Evolutionary conservation across 306 rosid species (phyloP), one percentile per base, ranked within the genome.

Genomic region (Lathyrus aphaca): DNA sequence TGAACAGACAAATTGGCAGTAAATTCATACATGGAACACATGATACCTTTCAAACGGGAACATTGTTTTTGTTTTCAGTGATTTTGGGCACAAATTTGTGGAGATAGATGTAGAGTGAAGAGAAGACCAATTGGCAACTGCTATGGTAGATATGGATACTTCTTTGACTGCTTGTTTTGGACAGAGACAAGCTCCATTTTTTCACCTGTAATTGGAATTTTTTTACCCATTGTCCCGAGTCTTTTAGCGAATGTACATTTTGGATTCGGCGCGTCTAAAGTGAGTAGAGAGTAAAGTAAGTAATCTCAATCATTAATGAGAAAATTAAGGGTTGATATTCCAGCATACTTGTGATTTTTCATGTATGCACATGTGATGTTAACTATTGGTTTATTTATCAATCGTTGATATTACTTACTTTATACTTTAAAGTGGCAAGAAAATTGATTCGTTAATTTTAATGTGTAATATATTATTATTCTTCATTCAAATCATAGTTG

Each of bases 231-330:
- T 58, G 57, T 68, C 76, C 61, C 46, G 14, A 73, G 77, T 74
- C 84, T 56, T 67, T 78, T 57, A 17, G 45, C 72, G 80, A 71
- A 67, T 85, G 93, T 86, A 88, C 72, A 86, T 83, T 86, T 86
- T 54, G 60, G 35, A 23, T 54, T 29, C 19, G 40, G 40, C 10
- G n/a, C 12, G 5, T 56, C 39, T 14, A 14, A 56, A 56, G 27
- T 51, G 58, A 51, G 58, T 21, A 51, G 58, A 51, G 27, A 51
- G 39, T 27, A 56, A 56, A 56, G 63, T 56, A 56, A 56, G 63
- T 56, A 29, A 56, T 56, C 19, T 56, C 63, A 56, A 56, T 19
- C 40, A 14, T 56, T 29, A 56, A 56, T 56, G 40, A 56, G 39
- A 56, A 6, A 56, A 56, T 56, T 27, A 56, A 56, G 39, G 40